Evolutionary conservation across 257 asterid species (phyloP).

Genomic region (Cinchona pubescens): DNA sequence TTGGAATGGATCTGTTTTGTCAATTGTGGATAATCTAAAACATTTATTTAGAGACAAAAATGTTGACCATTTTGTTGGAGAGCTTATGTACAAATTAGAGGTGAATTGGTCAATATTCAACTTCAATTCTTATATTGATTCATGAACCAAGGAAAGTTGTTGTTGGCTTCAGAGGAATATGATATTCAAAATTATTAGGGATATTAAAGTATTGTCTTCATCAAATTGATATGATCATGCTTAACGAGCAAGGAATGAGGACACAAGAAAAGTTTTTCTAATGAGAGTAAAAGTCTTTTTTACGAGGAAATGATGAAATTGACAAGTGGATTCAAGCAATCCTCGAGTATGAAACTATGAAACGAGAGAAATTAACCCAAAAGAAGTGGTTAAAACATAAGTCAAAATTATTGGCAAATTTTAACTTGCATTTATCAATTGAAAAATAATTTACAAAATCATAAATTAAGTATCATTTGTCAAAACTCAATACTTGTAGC

Average conservation of each 20-base stretch:
- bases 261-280: too few relatives aligned
- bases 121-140: neutral
- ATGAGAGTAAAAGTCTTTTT: too few relatives aligned
- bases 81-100: neutral
- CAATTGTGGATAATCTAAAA: neutral
- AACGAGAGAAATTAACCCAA: too few relatives aligned
- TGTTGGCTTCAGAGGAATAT: neutral
- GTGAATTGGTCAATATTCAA: neutral
- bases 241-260: neutral
- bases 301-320: neutral
- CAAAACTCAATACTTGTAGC: too few relatives aligned
- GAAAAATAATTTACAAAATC: too few relatives aligned
- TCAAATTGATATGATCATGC: too few relatives aligned
- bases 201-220: neutral
- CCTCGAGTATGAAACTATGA: neutral
- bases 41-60: neutral
- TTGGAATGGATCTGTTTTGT: too few relatives aligned
- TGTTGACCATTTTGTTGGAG: neutral
- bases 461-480: too few relatives aligned
- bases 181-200: neutral
- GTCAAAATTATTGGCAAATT: too few relatives aligned
- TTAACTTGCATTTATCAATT: too few relatives aligned
- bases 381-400: too few relatives aligned
- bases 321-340: neutral
- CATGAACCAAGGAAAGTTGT: constrained; percentile 11